A percentile compares a stretch with the other conserved stretches of the same genome.
These are phyloP conservation scores for Fusarium brachygibbosum DNA, from an alignment of 2,329 filamentous ascomycete genomes.

Conservation along the genomic window DNA sequence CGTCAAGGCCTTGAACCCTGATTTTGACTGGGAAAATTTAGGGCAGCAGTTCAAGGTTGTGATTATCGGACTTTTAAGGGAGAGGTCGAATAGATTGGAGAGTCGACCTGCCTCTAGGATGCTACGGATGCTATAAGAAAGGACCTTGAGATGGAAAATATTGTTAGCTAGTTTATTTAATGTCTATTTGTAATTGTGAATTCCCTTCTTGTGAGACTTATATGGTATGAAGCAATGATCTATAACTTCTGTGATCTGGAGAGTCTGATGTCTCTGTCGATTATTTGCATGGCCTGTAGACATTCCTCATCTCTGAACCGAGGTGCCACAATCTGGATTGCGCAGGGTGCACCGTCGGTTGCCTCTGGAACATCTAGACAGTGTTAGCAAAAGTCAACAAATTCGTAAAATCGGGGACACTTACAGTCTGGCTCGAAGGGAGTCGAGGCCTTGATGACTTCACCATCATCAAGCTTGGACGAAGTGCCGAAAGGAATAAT, in stretches of 20 bases:
- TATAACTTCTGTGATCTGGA: background rate
- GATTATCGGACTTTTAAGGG: conserved; percentile 3
- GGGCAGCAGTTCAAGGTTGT: conserved; percentile 15
- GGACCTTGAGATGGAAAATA: fast-evolving
- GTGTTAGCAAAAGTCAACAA: background rate
- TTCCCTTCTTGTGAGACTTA: fast-evolving
- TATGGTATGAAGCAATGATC: background rate
- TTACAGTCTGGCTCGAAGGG: conserved; percentile 44
- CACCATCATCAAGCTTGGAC: conserved; percentile 32
- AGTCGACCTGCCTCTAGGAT: conserved; percentile 1
- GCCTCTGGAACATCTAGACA: conserved; percentile 31
- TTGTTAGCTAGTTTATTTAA: background rate
- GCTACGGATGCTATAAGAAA: background rate
- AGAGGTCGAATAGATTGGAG: background rate
- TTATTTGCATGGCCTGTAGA: conserved; percentile 37
- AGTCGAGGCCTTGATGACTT: conserved; percentile 22
- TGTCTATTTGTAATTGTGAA: background rate
- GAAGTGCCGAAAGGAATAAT: conserved; percentile 39
- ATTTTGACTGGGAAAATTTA: conserved; percentile 11
- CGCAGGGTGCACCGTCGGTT: conserved; percentile 33
- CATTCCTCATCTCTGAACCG: conserved; percentile 45
- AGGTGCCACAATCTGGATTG: conserved; percentile 39
- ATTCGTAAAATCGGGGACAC: fast-evolving
- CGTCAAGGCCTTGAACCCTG: conserved; percentile 4
- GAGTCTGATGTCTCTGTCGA: conserved; percentile 21